Evolutionary conservation across 331 rosid genomes (phyloP).

Genomic region (Pyrus hybrid): DNA sequence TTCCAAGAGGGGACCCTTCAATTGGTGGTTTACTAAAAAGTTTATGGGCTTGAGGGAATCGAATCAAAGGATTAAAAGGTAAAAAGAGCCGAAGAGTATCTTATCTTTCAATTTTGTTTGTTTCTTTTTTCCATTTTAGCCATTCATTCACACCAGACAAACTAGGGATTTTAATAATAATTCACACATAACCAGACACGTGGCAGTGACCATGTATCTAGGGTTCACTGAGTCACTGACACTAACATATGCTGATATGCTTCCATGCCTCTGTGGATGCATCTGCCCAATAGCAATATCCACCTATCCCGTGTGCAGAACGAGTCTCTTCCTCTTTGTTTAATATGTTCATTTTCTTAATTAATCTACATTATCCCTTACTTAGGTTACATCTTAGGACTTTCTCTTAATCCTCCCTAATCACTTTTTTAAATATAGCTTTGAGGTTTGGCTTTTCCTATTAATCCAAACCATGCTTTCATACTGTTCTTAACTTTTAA

Average conservation of each 20-base stretch:
- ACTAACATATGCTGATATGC: conserved; percentile 9
- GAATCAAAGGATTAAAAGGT: not conserved
- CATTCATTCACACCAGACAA: conserved; percentile 6
- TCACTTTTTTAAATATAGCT: not conserved
- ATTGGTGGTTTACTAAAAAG: conserved; percentile 12
- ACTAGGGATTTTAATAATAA: not conserved
- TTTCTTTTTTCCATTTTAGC: not conserved
- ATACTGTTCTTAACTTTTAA: not conserved
- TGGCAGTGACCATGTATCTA: conserved; percentile 4
- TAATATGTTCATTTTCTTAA: conserved; percentile 20
- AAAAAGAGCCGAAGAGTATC: not conserved
- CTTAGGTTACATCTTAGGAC: conserved; percentile 46
- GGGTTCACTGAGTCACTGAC: conserved; percentile 7
- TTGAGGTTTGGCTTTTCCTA: not conserved
- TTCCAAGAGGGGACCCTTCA: not conserved
- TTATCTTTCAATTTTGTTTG: not conserved
- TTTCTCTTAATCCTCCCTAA: not conserved
- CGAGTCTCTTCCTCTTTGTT: not conserved
- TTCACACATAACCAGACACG: not conserved
- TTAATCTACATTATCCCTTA: conserved; percentile 58
- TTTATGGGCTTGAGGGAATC: conserved; percentile 17
- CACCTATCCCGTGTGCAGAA: not conserved
- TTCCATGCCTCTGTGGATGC: not conserved
- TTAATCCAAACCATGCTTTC: conserved; percentile 3
- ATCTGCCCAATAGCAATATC: not conserved